Conservation (phyloP, 2,329 filamentous ascomycete genomes). For the Xylaria sp. region DNA sequence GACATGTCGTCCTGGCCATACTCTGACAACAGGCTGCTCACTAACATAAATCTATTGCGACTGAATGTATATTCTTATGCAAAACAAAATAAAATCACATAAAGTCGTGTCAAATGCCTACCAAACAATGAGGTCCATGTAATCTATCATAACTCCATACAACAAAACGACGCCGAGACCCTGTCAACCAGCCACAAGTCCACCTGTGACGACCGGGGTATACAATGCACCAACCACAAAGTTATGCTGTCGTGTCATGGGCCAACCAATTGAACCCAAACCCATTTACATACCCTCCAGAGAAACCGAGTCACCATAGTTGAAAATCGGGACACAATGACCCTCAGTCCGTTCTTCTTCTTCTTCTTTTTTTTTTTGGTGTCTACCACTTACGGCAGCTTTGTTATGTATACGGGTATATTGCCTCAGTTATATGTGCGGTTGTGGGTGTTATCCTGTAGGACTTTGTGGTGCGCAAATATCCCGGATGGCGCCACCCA, state of each 20-base stretch:
- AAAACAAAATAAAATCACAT: neutral
- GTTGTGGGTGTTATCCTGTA: constrained; percentile 1
- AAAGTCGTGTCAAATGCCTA: constrained; percentile 8
- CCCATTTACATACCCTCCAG: neutral
- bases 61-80: neutral
- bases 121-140: constrained; percentile 20
- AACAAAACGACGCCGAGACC: constrained; percentile 29
- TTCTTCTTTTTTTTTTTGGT: no score
- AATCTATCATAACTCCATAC: constrained; percentile 27
- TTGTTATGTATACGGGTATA: constrained; percentile 18
- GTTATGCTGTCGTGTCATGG: constrained; percentile 19
- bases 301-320: neutral
- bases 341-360: constrained; percentile 5
- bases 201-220: constrained; percentile 21
- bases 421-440: constrained; percentile 21
- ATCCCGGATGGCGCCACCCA: neutral
- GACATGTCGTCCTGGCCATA: neutral
- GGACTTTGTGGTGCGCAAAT: neutral
- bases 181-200: constrained; percentile 24
- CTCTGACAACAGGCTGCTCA: neutral
- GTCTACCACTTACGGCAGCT: constrained; percentile 9
- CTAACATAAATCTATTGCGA: neutral
- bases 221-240: constrained; percentile 29
- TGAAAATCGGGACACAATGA: neutral
- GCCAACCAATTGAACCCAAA: constrained; percentile 14